A percentile compares a stretch with the other conserved stretches of the same genome.
These are phyloP conservation scores for Hanseniaspora mollemarum DNA, from an alignment of 805 yeast genomes.

Conservation along the genomic window DNA sequence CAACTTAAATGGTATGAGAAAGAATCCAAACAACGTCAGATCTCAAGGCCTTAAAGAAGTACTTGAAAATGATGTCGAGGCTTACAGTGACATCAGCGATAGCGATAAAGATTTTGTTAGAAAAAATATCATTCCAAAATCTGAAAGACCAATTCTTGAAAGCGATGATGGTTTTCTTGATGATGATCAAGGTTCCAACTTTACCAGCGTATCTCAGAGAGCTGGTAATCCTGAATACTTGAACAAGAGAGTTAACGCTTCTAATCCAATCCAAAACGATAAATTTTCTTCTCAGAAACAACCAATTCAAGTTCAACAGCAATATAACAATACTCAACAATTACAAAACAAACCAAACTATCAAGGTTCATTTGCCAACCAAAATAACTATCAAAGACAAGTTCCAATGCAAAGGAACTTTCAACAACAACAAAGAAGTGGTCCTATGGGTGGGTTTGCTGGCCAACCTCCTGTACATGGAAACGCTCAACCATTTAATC, in stretches of 20 bases:
- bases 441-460: conserved; percentile 16
- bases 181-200: conserved; percentile 42
- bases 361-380: neutral
- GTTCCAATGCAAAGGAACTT: neutral
- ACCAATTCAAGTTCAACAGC: conserved; percentile 18
- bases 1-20: conserved; percentile 7
- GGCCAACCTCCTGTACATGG: conserved; percentile 13
- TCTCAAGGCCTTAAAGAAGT: neutral
- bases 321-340: neutral
- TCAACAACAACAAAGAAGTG: conserved; percentile 10
- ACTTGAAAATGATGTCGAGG: conserved; percentile 17
- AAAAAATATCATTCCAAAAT: conserved; percentile 19
- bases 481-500: neutral
- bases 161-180: conserved; percentile 23
- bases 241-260: conserved; percentile 11
- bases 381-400: neutral
- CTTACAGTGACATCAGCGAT: conserved; percentile 17
- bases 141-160: conserved; percentile 21
- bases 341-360: conserved; percentile 17
- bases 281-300: conserved; percentile 13
- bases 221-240: conserved; percentile 53
- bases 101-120: conserved; percentile 21
- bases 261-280: conserved; percentile 16
- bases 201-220: conserved; percentile 70
- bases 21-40: neutral